These are phyloP conservation scores for Pisolithus marmoratus DNA, from an alignment of 768 basidiomycete species.

Conservation along the genomic window DNA sequence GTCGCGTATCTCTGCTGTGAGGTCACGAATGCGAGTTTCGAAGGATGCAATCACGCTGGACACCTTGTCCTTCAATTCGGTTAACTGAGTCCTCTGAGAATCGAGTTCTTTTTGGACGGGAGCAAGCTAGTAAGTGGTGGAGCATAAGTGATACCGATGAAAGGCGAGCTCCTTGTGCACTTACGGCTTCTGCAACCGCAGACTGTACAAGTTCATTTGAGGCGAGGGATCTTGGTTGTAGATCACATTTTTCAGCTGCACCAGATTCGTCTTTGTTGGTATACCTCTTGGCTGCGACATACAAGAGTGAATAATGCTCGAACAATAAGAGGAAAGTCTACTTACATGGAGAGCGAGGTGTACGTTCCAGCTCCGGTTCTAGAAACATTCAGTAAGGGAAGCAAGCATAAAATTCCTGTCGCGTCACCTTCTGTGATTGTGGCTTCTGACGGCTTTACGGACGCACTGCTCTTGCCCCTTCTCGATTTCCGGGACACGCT, in stretches of 20 bases:
- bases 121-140: slow-evolving; percentile 33
- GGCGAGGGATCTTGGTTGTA: slow-evolving; percentile 1
- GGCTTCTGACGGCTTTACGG: slow-evolving; percentile 45
- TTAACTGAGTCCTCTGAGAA: slow-evolving; percentile 41
- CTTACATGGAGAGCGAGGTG: slow-evolving; percentile 11
- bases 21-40: slow-evolving; percentile 33
- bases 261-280: neutral
- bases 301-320: neutral
- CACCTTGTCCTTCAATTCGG: slow-evolving; percentile 26
- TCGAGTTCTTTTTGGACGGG: slow-evolving; percentile 49
- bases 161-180: slow-evolving; percentile 3
- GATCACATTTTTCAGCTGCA: neutral
- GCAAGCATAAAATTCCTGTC: neutral
- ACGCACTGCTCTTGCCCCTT: slow-evolving; percentile 45
- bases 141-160: neutral
- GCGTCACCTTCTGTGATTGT: slow-evolving; percentile 51
- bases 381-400: slow-evolving; percentile 8
- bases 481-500: slow-evolving; percentile 42
- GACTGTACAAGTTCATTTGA: slow-evolving; percentile 11
- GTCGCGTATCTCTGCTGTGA: slow-evolving; percentile 30
- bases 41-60: slow-evolving; percentile 25
- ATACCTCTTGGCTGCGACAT: neutral
- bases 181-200: slow-evolving; percentile 25
- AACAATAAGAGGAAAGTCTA: neutral
- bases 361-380: slow-evolving; percentile 21